Evolutionary conservation across 768 basidiomycete species (phyloP).

Genomic region (Tylopilus sp.): DNA sequence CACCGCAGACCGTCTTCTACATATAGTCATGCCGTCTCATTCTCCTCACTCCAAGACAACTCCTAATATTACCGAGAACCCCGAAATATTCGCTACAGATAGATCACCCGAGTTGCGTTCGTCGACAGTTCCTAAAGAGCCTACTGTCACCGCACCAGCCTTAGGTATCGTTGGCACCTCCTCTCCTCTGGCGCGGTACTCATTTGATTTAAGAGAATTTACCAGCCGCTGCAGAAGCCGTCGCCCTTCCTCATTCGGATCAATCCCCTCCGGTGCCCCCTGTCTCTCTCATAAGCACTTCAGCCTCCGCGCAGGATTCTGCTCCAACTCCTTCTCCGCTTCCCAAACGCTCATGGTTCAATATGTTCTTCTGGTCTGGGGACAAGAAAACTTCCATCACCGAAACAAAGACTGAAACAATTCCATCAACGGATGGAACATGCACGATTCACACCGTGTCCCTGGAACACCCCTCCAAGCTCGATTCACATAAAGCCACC

Average conservation of each 20-base stretch:
- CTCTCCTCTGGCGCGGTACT: not conserved
- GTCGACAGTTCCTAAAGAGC: not conserved
- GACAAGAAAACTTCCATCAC: constrained; percentile 20
- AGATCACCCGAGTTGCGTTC: constrained; percentile 1
- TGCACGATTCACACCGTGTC: not conserved
- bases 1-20: no score
- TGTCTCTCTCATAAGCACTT: not conserved
- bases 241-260: not conserved
- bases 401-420: constrained; percentile 16
- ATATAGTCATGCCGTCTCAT: no score
- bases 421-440: constrained; percentile 2
- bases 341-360: constrained; percentile 32
- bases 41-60: constrained; percentile 3
- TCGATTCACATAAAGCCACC: not conserved
- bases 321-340: not conserved
- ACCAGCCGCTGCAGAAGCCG: not conserved
- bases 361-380: constrained; percentile 26
- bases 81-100: not conserved
- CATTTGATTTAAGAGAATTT: constrained; percentile 7
- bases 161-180: constrained; percentile 17
- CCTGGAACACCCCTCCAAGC: not conserved
- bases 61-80: not conserved
- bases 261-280: not conserved
- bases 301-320: not conserved
- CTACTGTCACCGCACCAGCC: constrained; percentile 1